These are phyloP conservation scores for Epichloe gansuensis DNA, from an alignment of 2,329 filamentous ascomycete genomes.

Conservation along the genomic window DNA sequence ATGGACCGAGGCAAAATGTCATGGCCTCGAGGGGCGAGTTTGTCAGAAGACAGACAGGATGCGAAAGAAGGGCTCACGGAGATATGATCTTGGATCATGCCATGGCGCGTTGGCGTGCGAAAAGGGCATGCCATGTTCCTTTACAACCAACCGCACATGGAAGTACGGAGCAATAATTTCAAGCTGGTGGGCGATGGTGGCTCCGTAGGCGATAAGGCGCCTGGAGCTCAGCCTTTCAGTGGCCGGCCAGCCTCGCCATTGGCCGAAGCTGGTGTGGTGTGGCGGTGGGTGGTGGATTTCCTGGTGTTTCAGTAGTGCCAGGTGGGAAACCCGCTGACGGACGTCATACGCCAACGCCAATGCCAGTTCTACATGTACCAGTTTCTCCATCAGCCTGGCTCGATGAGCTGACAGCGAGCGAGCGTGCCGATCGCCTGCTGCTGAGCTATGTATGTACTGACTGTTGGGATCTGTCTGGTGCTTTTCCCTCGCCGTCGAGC, in stretches of 20 bases:
- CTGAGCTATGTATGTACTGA: not conserved
- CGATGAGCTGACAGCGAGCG: not conserved
- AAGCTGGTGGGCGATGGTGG: not conserved
- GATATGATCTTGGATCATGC: too few relatives aligned
- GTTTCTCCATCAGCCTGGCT: not conserved
- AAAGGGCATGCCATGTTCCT: too few relatives aligned
- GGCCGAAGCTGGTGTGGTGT: not conserved
- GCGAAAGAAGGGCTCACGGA: too few relatives aligned
- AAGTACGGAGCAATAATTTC: too few relatives aligned
- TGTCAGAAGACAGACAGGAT: too few relatives aligned
- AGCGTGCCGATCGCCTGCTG: not conserved
- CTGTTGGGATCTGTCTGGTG: not conserved
- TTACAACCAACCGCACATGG: too few relatives aligned
- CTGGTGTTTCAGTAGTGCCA: not conserved
- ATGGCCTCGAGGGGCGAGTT: too few relatives aligned
- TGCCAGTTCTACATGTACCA: too few relatives aligned
- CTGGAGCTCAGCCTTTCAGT: not conserved
- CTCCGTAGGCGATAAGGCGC: not conserved
- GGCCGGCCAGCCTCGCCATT: not conserved
- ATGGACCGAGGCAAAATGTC: too few relatives aligned
- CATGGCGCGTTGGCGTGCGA: too few relatives aligned
- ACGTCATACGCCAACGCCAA: not conserved
- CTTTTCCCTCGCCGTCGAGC: not conserved
- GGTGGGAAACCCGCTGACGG: too few relatives aligned
- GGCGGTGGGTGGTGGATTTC: not conserved